These are phyloP conservation scores for Fusarium subtropicale DNA, from an alignment of 2,329 filamentous ascomycete genomes.

Conservation along the genomic window DNA sequence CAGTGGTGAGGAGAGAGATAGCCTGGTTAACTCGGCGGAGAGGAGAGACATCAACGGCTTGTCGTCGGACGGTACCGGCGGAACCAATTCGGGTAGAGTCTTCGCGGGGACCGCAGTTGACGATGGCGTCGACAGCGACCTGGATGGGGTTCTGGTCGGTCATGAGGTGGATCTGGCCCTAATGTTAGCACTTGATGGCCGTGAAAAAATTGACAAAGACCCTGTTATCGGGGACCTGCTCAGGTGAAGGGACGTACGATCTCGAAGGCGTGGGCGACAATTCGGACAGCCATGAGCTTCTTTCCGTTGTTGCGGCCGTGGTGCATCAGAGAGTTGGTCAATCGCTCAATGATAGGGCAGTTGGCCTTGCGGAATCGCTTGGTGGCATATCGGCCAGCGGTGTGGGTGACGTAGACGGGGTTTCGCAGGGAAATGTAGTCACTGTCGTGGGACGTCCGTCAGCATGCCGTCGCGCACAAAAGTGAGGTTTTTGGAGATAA, in stretches of 20 bases:
- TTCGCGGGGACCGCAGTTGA: conserved; percentile 99
- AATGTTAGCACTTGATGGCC: conserved; percentile 47
- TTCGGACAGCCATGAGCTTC: conserved; percentile 99
- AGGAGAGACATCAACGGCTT: conserved; percentile 99
- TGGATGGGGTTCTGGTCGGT: conserved; percentile 99
- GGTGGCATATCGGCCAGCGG: conserved; percentile 96
- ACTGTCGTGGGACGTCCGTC: conserved; percentile 64
- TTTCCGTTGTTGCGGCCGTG: conserved; percentile 99
- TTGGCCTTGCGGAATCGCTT: conserved; percentile 99
- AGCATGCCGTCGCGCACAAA: conserved; percentile 46
- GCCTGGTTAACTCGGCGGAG: conserved; percentile 99
- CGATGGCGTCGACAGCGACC: conserved; percentile 98
- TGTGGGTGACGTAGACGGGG: conserved; percentile 99
- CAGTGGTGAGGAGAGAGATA: conserved; percentile 98
- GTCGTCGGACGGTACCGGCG: conserved; percentile 98
- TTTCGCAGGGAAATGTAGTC: conserved; percentile 99
- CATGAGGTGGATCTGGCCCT: conserved; percentile 95
- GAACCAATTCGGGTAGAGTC: conserved; percentile 99
- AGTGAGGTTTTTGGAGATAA: conserved; percentile 29
- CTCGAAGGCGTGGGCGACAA: conserved; percentile 98
- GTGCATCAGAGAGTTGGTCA: conserved; percentile 99
- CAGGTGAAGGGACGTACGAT: conserved; percentile 79
- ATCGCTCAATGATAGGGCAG: conserved; percentile 99
- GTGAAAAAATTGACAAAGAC: conserved; percentile 5
- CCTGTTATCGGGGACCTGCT: conserved; percentile 9